Evolutionary conservation across 352 stramenopile genomes (phyloP).

Genomic region (Phytopythium ostracodes): DNA sequence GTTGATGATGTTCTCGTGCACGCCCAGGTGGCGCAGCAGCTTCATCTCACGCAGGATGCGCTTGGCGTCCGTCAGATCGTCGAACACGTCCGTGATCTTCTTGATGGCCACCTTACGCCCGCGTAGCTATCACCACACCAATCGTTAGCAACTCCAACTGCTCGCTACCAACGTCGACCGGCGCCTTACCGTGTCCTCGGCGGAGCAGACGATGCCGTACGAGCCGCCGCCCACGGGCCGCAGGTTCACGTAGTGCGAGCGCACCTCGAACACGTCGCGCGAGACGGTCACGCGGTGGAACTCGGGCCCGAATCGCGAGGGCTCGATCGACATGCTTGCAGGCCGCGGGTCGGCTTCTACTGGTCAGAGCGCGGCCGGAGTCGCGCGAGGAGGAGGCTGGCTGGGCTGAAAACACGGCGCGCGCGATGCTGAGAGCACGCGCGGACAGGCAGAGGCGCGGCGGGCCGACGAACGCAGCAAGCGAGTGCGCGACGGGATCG

Average conservation of each 20-base stretch:
- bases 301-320: conserved; percentile 69
- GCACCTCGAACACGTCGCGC: conserved; percentile 79
- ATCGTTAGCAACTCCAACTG: too few relatives aligned
- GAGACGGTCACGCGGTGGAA: conserved; percentile 83
- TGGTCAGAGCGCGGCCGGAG: not conserved
- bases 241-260: conserved; percentile 78
- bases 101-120: conserved; percentile 89
- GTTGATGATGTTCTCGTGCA: conserved; percentile 91
- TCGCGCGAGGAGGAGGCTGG: not conserved
- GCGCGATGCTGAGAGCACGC: not conserved
- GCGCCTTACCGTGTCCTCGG: conserved; percentile 77
- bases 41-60: conserved; percentile 93
- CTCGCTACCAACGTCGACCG: too few relatives aligned
- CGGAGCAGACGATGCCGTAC: conserved; percentile 92
- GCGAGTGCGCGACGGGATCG: not conserved
- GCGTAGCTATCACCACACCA: conserved; percentile 50
- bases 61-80: conserved; percentile 91
- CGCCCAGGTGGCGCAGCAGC: conserved; percentile 88
- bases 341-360: not conserved
- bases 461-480: too few relatives aligned
- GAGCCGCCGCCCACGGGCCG: conserved; percentile 78
- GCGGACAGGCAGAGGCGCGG: not conserved
- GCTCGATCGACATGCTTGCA: conserved; percentile 50
- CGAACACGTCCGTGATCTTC: conserved; percentile 92
- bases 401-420: not conserved